Base-by-base conservation (phyloP, 257 asterid species). In the Plectranthus barbatus region DNA sequence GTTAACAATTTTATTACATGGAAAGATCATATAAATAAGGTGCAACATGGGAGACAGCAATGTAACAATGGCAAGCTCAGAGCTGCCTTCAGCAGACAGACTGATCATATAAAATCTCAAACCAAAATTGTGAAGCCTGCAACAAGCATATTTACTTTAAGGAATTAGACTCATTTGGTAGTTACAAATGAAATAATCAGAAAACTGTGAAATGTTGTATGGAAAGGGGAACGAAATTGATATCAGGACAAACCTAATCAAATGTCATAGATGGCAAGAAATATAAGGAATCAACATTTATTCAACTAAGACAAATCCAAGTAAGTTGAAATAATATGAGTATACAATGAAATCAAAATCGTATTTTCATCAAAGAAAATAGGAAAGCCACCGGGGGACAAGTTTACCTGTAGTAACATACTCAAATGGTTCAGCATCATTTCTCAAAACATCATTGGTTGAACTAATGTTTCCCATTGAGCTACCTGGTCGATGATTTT, bases 381-480 rank as follows among this genome's bases (percentile, higher is more conserved):
- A 36, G 24, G 62, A 40, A 73, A 64, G 52, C 62, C 58, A 68
- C 72, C 50, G 56, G 47, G 57, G 69, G 81, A 78, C 74, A 73
- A 75, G 75, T 81, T 82, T 90, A 87, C 94, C 96, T 83, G 90
- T 87, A 72, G 68, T 57, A 15, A 34, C 69, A 64, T 68, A 74
- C 63, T 77, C 86, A 72, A 83, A 82, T 66, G 94, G 86, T 63
- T 81, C 85, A 42, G 96, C 72, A 68, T 83, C 85, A 47, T 75
- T 84, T 64, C 83, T 75, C 68, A 93, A 72, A 67, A 90, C 88
- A 81, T 82, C 94, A 68, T 84, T 80, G 70, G 71, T 74, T 62
- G 80, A 82, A 66, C 70, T 80, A 44, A 72, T 79, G 68, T 81
- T 83, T 62, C 88, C 95, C 58, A 56, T 72, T 26, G 74, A 71